Evolutionary conservation across 805 yeast species (phyloP).

Genomic region (Saccharomyces eubayanus): DNA sequence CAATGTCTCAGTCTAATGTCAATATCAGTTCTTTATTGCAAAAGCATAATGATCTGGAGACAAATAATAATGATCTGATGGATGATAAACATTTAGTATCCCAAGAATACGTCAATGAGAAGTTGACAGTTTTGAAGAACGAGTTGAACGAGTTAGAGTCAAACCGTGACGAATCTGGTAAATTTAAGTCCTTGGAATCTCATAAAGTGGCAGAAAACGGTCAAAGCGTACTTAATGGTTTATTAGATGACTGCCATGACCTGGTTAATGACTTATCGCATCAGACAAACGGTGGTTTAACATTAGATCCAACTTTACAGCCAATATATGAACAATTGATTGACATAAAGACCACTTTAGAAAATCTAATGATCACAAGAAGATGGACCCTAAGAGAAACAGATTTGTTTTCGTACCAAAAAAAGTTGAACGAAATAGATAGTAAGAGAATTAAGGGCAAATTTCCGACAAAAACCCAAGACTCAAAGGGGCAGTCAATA

Average conservation of each 20-base stretch:
- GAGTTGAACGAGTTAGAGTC: constrained; percentile 39
- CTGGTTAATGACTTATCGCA: constrained; percentile 60
- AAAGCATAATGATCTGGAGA: background rate
- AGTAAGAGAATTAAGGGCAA: constrained; percentile 56
- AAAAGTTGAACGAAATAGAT: constrained; percentile 64
- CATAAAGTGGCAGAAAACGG: constrained; percentile 32
- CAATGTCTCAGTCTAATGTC: constrained; percentile 6
- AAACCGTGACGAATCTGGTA: constrained; percentile 49
- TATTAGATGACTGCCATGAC: constrained; percentile 76
- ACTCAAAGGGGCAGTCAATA: constrained; percentile 50
- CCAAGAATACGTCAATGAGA: constrained; percentile 22
- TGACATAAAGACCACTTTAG: constrained; percentile 63
- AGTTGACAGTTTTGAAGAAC: constrained; percentile 28
- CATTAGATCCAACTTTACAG: constrained; percentile 43
- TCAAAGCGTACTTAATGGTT: constrained; percentile 52
- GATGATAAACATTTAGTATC: constrained; percentile 12
- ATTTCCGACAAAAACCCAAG: constrained; percentile 35
- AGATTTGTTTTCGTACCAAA: constrained; percentile 79
- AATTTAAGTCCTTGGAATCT: constrained; percentile 37
- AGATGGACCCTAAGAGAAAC: constrained; percentile 98
- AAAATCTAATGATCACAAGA: constrained; percentile 79
- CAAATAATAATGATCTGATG: constrained; percentile 4
- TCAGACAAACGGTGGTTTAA: constrained; percentile 23
- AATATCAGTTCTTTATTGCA: constrained; percentile 3
- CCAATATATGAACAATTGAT: constrained; percentile 57